Conservation (phyloP, 371 early-diverging fungal species). For the Modicella reniformis region DNA sequence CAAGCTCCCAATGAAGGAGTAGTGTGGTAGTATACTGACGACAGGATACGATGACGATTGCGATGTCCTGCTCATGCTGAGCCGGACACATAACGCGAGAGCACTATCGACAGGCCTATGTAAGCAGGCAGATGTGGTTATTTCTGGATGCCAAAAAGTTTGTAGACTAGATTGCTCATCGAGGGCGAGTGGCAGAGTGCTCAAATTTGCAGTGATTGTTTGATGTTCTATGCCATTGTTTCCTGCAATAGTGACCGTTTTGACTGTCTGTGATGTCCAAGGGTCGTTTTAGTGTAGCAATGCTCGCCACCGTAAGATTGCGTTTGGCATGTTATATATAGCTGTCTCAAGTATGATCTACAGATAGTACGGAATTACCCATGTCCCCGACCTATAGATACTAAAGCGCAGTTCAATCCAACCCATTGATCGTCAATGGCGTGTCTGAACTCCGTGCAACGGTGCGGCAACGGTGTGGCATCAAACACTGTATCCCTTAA, state of each 20-base stretch:
- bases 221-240: conserved; percentile 1
- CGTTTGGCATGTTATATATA: too few species aligned
- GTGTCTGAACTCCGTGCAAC: too few species aligned
- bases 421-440: too few species aligned
- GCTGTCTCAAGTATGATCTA: too few species aligned
- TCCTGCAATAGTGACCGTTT: not conserved
- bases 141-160: conserved; percentile 10
- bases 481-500: too few species aligned
- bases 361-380: too few species aligned
- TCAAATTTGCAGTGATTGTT: not conserved
- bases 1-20: not conserved
- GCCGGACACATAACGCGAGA: too few species aligned
- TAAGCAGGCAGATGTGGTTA: conserved; percentile 1
- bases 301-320: too few species aligned
- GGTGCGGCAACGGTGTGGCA: too few species aligned
- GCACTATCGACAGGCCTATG: conserved; percentile 8
- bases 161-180: not conserved
- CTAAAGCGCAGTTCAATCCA: too few species aligned
- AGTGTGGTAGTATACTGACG: not conserved
- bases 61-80: too few species aligned
- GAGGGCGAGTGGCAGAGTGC: not conserved
- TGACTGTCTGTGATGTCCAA: not conserved
- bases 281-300: not conserved
- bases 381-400: too few species aligned
- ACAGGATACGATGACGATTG: not conserved